Base-by-base conservation (phyloP, 768 basidiomycete genomes). In the Pisolithus marmoratus region DNA sequence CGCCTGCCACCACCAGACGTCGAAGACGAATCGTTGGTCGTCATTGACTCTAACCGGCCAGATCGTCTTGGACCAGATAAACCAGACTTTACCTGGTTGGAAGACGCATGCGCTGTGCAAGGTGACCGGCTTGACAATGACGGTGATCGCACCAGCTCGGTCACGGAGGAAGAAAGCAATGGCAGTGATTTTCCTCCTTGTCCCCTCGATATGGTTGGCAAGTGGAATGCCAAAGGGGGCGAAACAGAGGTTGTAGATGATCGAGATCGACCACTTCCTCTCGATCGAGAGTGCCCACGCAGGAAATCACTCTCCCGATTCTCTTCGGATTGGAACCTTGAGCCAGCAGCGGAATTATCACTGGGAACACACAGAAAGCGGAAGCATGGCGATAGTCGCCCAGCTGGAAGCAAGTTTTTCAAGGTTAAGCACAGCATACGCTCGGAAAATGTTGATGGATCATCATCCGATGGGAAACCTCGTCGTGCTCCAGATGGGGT, bases 11-110 rank as follows among this genome's bases (percentile, higher is more conserved):
- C 53, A 22, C 50, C 31, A 38, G 55, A 54, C 23, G 27, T 40
- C 2, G 67, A 68, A 38, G 65, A 66, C 1, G 62, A 68, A 1
- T 67, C 67, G 0, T 44, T 67, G 24, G 49, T 69, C 55, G 58
- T 67, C n/a, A 57, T 66, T 36, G 65, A 69, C 31, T 27, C 53
- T 17, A 63, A 67, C 40, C 57, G 58, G 11, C 58, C 67, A 7
- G 65, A 67, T 34, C 31, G 36, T 11, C 46, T 67, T 8, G 41
- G 42, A 34, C 48, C 52, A 22, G 53, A 49, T 42, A 44, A 20
- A 29, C 48, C 44, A 6, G 58, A 63, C 24, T 40, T 63, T 36
- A 49, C 47, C 17, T 69, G 67, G 65, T 23, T 69, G 26, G 65
- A 67, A 11, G 56, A 64, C 26, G 59, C 65, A 17, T 67, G 64